Conservation (phyloP, 345 rosid genomes). For the Pistacia integerrima region DNA sequence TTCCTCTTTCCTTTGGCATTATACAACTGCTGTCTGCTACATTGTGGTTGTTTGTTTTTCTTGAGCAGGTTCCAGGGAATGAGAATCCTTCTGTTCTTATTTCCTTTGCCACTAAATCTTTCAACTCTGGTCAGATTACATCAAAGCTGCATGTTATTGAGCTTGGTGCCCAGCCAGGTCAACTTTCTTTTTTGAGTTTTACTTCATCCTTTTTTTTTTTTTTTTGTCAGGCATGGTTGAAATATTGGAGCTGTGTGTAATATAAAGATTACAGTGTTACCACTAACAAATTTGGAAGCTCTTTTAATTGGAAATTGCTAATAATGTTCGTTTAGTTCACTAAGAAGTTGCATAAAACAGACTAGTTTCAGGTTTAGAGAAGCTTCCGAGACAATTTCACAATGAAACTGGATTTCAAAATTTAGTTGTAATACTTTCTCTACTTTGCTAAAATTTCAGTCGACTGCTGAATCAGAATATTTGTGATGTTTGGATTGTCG, state of each 20-base stretch:
- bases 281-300: too few species aligned
- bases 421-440: neutral
- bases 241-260: too few species aligned
- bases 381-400: too few species aligned
- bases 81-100: constrained; percentile 92
- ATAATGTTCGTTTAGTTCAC: neutral
- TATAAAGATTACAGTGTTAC: too few species aligned
- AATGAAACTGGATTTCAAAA: too few species aligned
- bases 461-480: neutral
- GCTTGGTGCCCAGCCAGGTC: constrained; percentile 98
- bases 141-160: constrained; percentile 96
- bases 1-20: neutral
- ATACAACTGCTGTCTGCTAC: neutral
- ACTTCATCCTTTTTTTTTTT: neutral
- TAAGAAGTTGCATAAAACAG: neutral
- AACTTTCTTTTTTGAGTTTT: constrained; percentile 5
- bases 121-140: constrained; percentile 88
- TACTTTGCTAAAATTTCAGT: neutral
- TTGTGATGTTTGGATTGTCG: neutral
- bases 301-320: too few species aligned
- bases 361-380: neutral
- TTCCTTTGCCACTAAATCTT: constrained; percentile 84
- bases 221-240: too few species aligned
- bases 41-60: constrained; percentile 2
- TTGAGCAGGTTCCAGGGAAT: constrained; percentile 84